phyloP scores from a whole-genome alignment of 768 basidiomycete genomes.

The Lactarius deliciosus region DNA sequence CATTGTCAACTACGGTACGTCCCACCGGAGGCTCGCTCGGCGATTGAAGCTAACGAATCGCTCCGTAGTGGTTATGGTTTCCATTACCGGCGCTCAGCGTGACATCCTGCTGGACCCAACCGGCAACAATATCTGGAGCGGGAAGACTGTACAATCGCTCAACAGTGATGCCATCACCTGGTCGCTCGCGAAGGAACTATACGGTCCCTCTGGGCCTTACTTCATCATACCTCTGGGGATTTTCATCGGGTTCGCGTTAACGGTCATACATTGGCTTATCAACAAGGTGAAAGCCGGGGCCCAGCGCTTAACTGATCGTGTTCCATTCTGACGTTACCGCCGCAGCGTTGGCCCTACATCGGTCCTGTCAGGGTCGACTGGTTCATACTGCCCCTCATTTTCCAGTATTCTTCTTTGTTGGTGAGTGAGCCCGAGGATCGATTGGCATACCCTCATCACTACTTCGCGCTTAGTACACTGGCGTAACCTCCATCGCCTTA shows the following conservation, averaged over 20 bases:
- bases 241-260: constrained; percentile 53
- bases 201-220: constrained; percentile 54
- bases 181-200: constrained; percentile 60
- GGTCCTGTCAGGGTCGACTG: constrained; percentile 50
- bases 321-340: constrained; percentile 9
- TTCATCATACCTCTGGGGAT: constrained; percentile 55
- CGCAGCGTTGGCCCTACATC: constrained; percentile 54
- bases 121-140: constrained; percentile 59
- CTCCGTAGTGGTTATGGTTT: constrained; percentile 54
- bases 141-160: constrained; percentile 43
- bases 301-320: neutral
- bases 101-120: constrained; percentile 50
- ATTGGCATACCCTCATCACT: constrained; percentile 21
- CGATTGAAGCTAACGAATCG: constrained; percentile 31
- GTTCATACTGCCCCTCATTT: constrained; percentile 57
- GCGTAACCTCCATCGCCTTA: constrained; percentile 53
- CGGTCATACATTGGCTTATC: constrained; percentile 54
- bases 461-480: constrained; percentile 37
- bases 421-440: constrained; percentile 14
- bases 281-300: constrained; percentile 40
- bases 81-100: constrained; percentile 52
- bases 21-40: too few relatives aligned
- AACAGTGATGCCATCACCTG: constrained; percentile 64
- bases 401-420: constrained; percentile 45
- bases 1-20: constrained; percentile 40